A percentile compares a stretch with the other conserved stretches of the same genome.
Conservation (phyloP, 768 basidiomycete species). For the Suillus paluster region DNA sequence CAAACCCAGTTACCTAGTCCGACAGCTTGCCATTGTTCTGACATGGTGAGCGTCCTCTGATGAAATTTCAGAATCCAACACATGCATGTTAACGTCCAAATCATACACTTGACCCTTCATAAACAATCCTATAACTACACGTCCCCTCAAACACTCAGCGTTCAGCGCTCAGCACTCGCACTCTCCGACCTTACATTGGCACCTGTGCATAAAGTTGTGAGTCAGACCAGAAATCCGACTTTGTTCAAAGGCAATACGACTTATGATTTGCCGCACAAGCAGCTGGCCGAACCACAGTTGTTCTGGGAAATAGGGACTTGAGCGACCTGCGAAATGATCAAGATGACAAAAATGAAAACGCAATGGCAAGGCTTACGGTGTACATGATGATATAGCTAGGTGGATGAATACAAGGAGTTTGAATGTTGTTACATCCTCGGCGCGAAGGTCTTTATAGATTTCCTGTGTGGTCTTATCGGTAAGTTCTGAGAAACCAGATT, state of each 20-base stretch:
- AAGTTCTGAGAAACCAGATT: no score
- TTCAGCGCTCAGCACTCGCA: constrained; percentile 4
- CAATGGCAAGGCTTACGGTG: neutral
- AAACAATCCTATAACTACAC: neutral
- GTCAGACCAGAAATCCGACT: neutral
- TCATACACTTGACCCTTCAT: neutral
- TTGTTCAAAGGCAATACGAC: neutral
- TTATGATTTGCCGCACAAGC: neutral
- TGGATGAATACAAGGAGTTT: no score
- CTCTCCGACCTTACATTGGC: neutral
- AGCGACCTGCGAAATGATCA: neutral
- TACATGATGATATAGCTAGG: neutral
- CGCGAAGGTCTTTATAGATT: neutral
- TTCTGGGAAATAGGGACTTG: neutral
- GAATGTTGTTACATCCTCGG: no score
- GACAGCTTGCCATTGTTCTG: no score
- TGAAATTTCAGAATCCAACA: no score
- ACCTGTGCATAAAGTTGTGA: neutral
- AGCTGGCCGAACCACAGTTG: neutral
- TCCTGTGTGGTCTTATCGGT: constrained; percentile 1
- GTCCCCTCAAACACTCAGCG: neutral
- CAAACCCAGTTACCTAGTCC: no score
- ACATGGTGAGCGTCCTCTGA: no score
- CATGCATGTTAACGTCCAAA: neutral
- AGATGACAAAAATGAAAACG: neutral